A percentile compares a stretch with the other conserved stretches of the same genome.
These are phyloP conservation scores for Galerina sulciceps DNA, from an alignment of 768 basidiomycete genomes.

Conservation along the genomic window DNA sequence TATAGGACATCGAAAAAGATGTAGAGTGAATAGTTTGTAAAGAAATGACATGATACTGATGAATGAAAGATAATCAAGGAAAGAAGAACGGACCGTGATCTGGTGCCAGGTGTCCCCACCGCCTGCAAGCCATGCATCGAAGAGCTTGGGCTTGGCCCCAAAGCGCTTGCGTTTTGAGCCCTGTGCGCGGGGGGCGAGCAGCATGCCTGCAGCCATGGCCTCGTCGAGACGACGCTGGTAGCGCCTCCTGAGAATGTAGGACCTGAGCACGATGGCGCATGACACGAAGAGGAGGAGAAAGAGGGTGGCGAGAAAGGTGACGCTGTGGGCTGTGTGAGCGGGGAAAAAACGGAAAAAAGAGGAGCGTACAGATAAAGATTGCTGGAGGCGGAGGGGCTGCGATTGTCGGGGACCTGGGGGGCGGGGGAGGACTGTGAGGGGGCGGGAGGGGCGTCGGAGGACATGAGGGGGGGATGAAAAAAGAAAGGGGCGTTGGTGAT, in stretches of 20 bases:
- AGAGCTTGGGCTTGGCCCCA: constrained; percentile 54
- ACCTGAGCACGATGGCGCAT: constrained; percentile 64
- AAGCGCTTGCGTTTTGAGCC: constrained; percentile 45
- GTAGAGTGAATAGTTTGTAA: neutral
- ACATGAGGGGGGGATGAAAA: constrained; percentile 24
- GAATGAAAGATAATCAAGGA: constrained; percentile 8
- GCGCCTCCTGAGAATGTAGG: constrained; percentile 62
- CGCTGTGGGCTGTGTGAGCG: constrained; percentile 37
- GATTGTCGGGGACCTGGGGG: constrained; percentile 6
- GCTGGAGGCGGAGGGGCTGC: constrained; percentile 22
- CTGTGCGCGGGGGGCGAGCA: constrained; percentile 43
- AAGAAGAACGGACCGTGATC: constrained; percentile 41
- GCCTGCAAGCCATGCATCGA: constrained; percentile 46
- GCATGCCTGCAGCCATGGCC: constrained; percentile 53
- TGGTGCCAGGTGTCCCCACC: constrained; percentile 46
- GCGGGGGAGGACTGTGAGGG: constrained; percentile 9
- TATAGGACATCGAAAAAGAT: constrained; percentile 5
- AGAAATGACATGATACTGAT: neutral
- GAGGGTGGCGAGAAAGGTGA: constrained; percentile 76
- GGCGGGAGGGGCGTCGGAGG: constrained; percentile 22
- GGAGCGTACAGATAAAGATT: constrained; percentile 49
- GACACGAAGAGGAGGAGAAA: constrained; percentile 70
- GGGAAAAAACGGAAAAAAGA: neutral
- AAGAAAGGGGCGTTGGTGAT: constrained; percentile 16
- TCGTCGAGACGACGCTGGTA: constrained; percentile 57